Base-by-base conservation (phyloP, 352 stramenopile genomes). In the Phytophthora citricola region DNA sequence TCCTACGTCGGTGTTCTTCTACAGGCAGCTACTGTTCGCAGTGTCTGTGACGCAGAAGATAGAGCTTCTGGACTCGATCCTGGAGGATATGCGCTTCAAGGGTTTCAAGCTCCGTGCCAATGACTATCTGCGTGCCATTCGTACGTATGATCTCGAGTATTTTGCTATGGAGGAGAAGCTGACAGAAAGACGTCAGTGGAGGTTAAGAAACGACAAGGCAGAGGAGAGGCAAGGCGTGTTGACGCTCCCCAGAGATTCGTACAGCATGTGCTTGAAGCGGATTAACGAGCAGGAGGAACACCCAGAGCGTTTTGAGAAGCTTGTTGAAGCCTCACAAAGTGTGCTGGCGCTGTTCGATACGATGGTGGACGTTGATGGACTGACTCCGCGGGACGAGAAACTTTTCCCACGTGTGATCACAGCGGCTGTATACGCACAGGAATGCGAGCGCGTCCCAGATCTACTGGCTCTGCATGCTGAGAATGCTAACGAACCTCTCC, bases 61-160 rank as follows among this genome's bases (percentile, higher is more conserved):
- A 15, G 55, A 74, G 20, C 56, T 83, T 39, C 47, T 85, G 55
- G 40, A 66, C 17, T 53, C 71, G 34, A 46, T 88, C 26, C 24
- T 92, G 17, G 66, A 87, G 38, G 81, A 88, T 39, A 90, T 90
- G 81, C 84, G 85, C 51, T 52, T 90, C 40, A 90, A 92, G 40
- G 81, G 83, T 10, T 90, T 83, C 58, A 87, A 85, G 45, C 41
- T 90, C 41, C 81, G 83, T 46, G 55, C 59, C 2, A 65, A 73
- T 0, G 81, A 90, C 59, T 90, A 89, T 58, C 36, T 83, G 43
- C 69, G 73, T 31, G 81, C 79, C 17, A 81, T 88, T 40, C 67
- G 71, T 22, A 51, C 79, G 22, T 81, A 85, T 32, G 83, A 92
- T 50, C 54, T 66, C 20, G 44, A 65, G 6, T 90, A 89, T 45